phyloP scores from a whole-genome alignment of 2,329 filamentous ascomycete genomes.

The Xylaria digitata region DNA sequence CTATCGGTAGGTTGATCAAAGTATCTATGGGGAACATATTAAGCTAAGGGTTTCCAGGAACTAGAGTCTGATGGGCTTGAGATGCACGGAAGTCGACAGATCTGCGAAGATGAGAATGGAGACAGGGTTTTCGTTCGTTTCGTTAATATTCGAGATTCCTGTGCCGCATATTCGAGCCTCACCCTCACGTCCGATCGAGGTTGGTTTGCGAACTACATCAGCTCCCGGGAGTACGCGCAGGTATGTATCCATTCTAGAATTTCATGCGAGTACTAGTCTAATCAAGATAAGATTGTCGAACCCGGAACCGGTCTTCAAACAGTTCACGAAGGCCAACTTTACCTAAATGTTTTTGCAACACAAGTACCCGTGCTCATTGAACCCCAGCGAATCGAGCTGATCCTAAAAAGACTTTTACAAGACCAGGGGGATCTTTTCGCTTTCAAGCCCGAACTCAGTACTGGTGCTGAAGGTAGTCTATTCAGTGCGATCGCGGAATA shows the following conservation, averaged over 20 bases:
- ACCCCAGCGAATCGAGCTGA: conserved; percentile 51
- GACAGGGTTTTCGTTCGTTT: conserved; percentile 67
- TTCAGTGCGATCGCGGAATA: conserved; percentile 65
- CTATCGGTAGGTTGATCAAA: conserved; percentile 56
- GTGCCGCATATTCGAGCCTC: conserved; percentile 60
- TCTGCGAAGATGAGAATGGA: conserved; percentile 49
- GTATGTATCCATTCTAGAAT: conserved; percentile 41
- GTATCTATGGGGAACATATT: background rate
- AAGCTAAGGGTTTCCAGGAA: conserved; percentile 52
- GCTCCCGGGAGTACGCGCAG: conserved; percentile 58
- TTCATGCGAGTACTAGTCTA: conserved; percentile 14
- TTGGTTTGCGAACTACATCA: conserved; percentile 61
- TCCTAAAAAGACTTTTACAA: conserved; percentile 57
- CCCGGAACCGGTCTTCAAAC: conserved; percentile 49
- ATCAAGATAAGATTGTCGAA: conserved; percentile 45
- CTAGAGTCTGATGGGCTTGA: conserved; percentile 52
- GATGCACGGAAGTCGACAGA: conserved; percentile 54
- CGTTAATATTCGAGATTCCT: conserved; percentile 70
- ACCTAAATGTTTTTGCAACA: conserved; percentile 59
- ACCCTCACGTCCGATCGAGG: conserved; percentile 54
- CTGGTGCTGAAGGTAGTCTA: conserved; percentile 55
- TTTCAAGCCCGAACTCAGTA: conserved; percentile 55
- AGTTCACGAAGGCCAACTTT: conserved; percentile 66
- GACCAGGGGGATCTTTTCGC: conserved; percentile 65
- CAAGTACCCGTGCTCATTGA: conserved; percentile 36